Base-by-base conservation (phyloP, 2,329 filamentous ascomycete species). In the Myriosclerotinia curreyana region DNA sequence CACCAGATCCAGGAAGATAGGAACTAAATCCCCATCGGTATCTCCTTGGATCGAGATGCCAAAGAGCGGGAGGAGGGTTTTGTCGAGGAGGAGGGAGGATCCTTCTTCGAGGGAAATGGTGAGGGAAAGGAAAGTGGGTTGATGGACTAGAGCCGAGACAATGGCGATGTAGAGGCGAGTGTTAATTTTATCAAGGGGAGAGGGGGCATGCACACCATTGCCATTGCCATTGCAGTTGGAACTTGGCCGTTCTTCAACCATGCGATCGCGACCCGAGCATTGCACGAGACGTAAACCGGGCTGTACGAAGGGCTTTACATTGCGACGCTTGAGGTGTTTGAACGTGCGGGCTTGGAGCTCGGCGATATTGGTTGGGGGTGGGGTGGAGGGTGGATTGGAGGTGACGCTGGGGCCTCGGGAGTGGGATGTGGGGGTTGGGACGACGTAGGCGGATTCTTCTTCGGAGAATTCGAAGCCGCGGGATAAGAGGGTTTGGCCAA, bases 341-440 rank as follows among this genome's bases (percentile, higher is more conserved):
- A 98, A 97, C 0, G 94, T 96, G 56, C 90, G 86, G 12, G 81
- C 81, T 76, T 96, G 91, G 36, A 98, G 82, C 74, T 96, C 93
- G 22, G 84, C 84, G 15, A 94, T 81, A 48, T 86, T 90, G 42
- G 90, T 86, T 0, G 92, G 92, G 2, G 91, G 90, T 9, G 92
- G 90, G 0, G 91, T 92, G 15, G 82, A 80, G 0, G 89, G 87
- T 1, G 78, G 74, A 7, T 81, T 81, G 40, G 80, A 75, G 17
- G 78, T 78, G 14, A 52, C 51, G 11, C 79, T 79, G 50, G 79
- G 74, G 66, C 67, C 76, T 73, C 69, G 69, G 66, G 53, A 75
- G 71, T 68, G 76, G 59, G 64, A 69, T 64, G 66, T 63, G 20
- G 65, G 36, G 22, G 68, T 68, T 0, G 74, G 78, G 78, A 85